Percentiles rank a stretch among this genome's conserved stretches.
Conservation (phyloP, 2,329 filamentous ascomycete species). For the Cladosporium sp. region DNA sequence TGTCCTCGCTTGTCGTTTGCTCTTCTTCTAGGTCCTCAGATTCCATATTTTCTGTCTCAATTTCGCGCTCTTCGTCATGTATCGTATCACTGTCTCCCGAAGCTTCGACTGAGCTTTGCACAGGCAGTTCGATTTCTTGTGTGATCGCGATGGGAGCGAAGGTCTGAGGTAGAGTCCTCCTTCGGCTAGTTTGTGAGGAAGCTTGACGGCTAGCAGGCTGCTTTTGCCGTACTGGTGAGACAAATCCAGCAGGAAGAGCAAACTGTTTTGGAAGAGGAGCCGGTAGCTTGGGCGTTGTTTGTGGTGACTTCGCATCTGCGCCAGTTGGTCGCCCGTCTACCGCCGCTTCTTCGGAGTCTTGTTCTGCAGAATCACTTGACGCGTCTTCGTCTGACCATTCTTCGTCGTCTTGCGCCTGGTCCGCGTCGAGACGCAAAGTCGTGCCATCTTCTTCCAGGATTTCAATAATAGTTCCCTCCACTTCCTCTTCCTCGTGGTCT, state of each 20-base stretch:
- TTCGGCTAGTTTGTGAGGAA: conserved; percentile 19
- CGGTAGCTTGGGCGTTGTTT: background rate
- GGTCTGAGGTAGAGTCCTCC: conserved; percentile 35
- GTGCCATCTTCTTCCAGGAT: conserved; percentile 33
- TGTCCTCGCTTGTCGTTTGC: background rate
- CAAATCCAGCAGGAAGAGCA: conserved; percentile 35
- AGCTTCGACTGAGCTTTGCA: background rate
- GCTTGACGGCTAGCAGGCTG: background rate
- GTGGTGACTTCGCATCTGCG: background rate
- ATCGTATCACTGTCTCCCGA: too few relatives aligned
- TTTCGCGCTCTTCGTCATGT: background rate
- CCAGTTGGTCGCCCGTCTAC: background rate
- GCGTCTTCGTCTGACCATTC: conserved; percentile 33
- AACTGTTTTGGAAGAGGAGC: background rate
- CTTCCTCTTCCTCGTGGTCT: conserved; percentile 25
- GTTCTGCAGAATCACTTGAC: conserved; percentile 21
- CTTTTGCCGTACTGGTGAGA: conserved; percentile 32
- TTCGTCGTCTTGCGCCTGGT: conserved; percentile 22
- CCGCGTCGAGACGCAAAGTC: conserved; percentile 23
- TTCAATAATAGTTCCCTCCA: conserved; percentile 28
- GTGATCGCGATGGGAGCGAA: conserved; percentile 25
- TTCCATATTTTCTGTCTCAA: background rate
- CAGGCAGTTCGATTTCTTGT: background rate
- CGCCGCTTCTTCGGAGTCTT: background rate
- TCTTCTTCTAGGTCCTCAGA: background rate